phyloP scores from a whole-genome alignment of 345 rosid species.

The Rhodamnia rubescens region DNA sequence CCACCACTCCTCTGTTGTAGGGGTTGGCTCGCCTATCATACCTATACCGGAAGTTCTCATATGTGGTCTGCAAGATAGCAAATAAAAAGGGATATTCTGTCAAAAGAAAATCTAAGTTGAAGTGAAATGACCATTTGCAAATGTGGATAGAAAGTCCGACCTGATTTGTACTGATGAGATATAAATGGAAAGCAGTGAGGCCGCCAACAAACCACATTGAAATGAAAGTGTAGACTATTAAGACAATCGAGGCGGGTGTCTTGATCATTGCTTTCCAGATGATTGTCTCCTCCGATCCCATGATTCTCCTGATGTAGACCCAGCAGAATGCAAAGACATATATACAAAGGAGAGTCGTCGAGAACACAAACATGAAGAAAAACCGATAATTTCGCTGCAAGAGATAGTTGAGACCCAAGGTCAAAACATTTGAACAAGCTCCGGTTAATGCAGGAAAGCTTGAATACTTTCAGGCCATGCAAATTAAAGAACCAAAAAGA shows the following conservation, averaged over 20 bases:
- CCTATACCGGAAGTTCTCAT: slow-evolving; percentile 88
- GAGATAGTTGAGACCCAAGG: not conserved
- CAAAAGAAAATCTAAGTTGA: not conserved
- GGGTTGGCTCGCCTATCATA: slow-evolving; percentile 83
- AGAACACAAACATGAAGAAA: slow-evolving; percentile 94
- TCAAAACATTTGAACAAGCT: not conserved
- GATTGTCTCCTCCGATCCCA: slow-evolving; percentile 43
- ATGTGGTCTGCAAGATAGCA: slow-evolving; percentile 57
- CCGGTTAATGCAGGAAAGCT: not conserved
- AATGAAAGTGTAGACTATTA: slow-evolving; percentile 79
- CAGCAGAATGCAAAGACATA: slow-evolving; percentile 90
- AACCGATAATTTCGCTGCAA: slow-evolving; percentile 95
- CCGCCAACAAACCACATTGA: slow-evolving; percentile 99
- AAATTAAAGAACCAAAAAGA: not conserved
- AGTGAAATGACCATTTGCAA: not conserved
- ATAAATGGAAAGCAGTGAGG: slow-evolving; percentile 78
- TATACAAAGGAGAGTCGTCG: slow-evolving; percentile 77
- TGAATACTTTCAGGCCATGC: not conserved
- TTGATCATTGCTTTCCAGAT: slow-evolving; percentile 62
- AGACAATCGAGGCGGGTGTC: slow-evolving; percentile 77
- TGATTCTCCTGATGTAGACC: slow-evolving; percentile 81
- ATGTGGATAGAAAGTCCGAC: slow-evolving; percentile 16
- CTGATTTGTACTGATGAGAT: slow-evolving; percentile 96
- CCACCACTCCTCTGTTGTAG: slow-evolving; percentile 56
- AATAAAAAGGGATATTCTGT: not conserved